phyloP scores from a whole-genome alignment of 176 grass and related monocot species.

The Oryza rufipogon region DNA sequence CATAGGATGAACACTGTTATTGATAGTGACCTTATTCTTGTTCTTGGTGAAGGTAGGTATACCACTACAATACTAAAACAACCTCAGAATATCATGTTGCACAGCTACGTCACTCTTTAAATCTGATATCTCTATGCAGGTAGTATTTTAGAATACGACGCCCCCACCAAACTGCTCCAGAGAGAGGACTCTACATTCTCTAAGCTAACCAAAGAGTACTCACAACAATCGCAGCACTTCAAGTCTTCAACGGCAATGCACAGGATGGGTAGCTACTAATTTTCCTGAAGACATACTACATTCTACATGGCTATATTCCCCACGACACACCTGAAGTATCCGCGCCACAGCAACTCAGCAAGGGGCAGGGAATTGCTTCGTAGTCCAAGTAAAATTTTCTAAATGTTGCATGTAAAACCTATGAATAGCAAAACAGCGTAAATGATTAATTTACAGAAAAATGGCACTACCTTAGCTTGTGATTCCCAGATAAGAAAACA shows the following conservation, averaged over 20 bases:
- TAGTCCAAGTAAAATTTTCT: not conserved
- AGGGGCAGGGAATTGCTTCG: not conserved
- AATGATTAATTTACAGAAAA: no score
- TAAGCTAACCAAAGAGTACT: slow-evolving; percentile 1
- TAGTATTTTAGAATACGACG: not conserved
- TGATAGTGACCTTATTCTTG: slow-evolving; percentile 89
- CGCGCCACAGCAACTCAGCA: not conserved
- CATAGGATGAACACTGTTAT: slow-evolving; percentile 95
- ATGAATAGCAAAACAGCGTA: no score
- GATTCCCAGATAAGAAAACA: not conserved
- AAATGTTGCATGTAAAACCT: not conserved
- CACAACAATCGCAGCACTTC: not conserved
- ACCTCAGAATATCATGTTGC: not conserved
- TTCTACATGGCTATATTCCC: not conserved
- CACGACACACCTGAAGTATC: not conserved
- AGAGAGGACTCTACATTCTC: not conserved
- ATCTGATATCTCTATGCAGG: not conserved
- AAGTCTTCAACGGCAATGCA: not conserved
- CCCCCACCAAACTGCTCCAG: not conserved
- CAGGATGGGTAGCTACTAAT: not conserved
- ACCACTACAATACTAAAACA: not conserved
- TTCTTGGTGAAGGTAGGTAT: slow-evolving; percentile 75
- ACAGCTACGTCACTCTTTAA: not conserved
- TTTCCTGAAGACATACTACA: not conserved
- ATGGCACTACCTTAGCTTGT: not conserved